These are phyloP conservation scores for Mitragyna speciosa DNA, from an alignment of 257 asterid species.

Conservation along the genomic window DNA sequence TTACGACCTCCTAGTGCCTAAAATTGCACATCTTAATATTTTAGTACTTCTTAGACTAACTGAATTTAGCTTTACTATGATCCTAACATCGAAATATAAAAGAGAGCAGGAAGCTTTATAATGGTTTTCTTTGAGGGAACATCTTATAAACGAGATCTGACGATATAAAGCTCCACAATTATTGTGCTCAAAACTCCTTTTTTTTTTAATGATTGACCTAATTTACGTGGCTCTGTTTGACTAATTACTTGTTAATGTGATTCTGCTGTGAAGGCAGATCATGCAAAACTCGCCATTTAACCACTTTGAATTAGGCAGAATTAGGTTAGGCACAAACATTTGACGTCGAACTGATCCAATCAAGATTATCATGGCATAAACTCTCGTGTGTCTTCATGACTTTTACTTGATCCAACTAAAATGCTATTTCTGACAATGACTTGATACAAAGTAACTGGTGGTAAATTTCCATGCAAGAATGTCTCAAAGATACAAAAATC, in stretches of 20 bases:
- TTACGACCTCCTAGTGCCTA: neutral
- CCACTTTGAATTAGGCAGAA: slow-evolving; percentile 4
- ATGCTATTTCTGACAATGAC: neutral
- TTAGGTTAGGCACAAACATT: slow-evolving; percentile 19
- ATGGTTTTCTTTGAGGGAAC: neutral
- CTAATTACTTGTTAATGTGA: slow-evolving; percentile 19
- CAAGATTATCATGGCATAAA: neutral
- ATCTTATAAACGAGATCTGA: neutral
- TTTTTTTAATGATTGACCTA: neutral
- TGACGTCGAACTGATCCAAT: neutral
- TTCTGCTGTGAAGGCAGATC: slow-evolving; percentile 30
- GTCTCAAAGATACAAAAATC: too few relatives aligned
- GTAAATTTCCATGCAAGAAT: neutral
- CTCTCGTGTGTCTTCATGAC: neutral
- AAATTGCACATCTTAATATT: neutral
- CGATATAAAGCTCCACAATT: neutral
- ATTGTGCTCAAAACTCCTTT: neutral
- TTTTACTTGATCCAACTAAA: neutral
- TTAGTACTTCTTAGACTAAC: neutral
- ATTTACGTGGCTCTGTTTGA: slow-evolving; percentile 1
- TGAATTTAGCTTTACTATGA: neutral
- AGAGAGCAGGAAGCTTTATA: too few relatives aligned
- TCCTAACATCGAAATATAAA: neutral
- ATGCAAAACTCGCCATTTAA: slow-evolving; percentile 26
- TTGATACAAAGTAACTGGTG: neutral